Conservation (phyloP, 495 filamentous ascomycete genomes). For the Cercophora scortea region DNA sequence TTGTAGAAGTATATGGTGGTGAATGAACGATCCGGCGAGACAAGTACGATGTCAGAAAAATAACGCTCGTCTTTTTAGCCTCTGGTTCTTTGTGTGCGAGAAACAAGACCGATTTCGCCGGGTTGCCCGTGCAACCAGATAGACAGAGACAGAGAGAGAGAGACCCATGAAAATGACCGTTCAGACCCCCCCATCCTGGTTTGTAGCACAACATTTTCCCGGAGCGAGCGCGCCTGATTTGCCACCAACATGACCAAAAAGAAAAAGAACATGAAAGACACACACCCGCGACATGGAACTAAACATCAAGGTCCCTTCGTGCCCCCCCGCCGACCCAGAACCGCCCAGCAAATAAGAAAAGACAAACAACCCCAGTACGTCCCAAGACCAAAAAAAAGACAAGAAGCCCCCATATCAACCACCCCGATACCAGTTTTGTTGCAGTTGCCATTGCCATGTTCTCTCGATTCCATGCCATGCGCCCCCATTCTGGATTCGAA, state of each 20-base stretch:
- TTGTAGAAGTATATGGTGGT: no score
- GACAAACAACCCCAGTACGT: neutral
- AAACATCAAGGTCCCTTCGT: neutral
- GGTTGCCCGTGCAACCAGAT: no score
- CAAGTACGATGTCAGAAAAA: no score
- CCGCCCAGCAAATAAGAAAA: no score
- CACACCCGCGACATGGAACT: neutral
- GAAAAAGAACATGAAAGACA: neutral
- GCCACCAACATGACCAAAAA: neutral
- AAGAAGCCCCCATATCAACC: neutral
- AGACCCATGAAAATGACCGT: no score
- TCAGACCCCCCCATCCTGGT: no score
- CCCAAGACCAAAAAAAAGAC: neutral
- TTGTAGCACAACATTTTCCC: neutral
- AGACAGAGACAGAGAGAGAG: no score
- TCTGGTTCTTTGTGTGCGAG: no score
- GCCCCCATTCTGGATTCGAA: constrained; percentile 1
- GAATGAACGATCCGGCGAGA: no score
- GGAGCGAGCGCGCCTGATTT: neutral
- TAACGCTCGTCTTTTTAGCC: no score
- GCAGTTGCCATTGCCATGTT: neutral
- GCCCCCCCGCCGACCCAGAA: neutral
- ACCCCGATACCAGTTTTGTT: neutral
- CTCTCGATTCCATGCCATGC: neutral
- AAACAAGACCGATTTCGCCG: no score